Base-by-base conservation (phyloP, 1,139 yeast genomes). In the Saccharomycopsis crataegensis region DNA sequence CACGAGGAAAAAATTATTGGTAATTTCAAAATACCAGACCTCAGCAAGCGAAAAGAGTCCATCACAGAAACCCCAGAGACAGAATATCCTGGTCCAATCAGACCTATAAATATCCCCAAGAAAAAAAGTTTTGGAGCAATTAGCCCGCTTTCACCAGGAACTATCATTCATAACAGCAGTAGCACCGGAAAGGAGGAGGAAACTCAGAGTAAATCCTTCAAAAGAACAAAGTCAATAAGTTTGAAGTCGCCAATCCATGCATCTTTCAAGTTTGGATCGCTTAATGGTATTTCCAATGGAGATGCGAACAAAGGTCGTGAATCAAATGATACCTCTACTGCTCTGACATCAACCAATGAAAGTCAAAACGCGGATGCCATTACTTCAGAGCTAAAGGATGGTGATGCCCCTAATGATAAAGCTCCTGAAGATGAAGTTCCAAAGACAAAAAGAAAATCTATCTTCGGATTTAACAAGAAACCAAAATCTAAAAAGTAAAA, bases 391-490 rank as follows among this genome's bases (percentile, higher is more conserved):
- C 3, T n/a, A 36, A 36, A 2, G n/a, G n/a, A 36, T 36, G 40
- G 40, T 36, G n/a, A 36, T 3, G 40, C n/a, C n/a, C 3, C n/a
- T 36, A 36, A 2, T n/a, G n/a, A 36, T 36, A n/a, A 36, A 36
- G n/a, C 40, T 36, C 11, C 40, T 3, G 40, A 32, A 36, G 33
- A 33, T 31, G 38, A 17, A 11, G 16, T n/a, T 7, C n/a, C 49
- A n/a, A 36, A 22, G 12, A 28, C 36, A 28, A 51, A 49, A 48
- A 22, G 57, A 33, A 54, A 50, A 37, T 48, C 52, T 11, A 51
- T 54, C 22, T 54, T 54, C 43, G 57, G 57, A n/a, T 51, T 51
- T 38, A 46, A 43, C 22, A 54, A 54, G 31, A 50, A 45, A 32
- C 16, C 16, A 22, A 51, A 51, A 33, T 9, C 47, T 33, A 41